These are phyloP conservation scores for Aristolochia fimbriata DNA, from an alignment of 164 flowering plant species.

Conservation along the genomic window DNA sequence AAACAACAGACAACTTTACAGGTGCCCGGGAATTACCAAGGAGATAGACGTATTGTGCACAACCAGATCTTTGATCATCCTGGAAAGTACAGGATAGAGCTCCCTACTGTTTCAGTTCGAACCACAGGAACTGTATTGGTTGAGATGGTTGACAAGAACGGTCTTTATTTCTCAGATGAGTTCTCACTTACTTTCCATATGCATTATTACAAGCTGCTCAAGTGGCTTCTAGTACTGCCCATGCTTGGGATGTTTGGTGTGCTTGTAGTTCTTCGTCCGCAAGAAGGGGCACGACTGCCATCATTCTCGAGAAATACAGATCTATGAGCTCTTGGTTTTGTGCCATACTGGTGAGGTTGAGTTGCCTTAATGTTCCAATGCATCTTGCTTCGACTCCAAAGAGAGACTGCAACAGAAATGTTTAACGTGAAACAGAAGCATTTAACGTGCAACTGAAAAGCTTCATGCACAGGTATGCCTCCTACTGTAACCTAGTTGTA, in stretches of 20 bases:
- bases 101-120: conserved; percentile 82
- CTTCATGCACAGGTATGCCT: no score
- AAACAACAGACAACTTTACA: conserved; percentile 53
- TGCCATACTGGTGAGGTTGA: not conserved
- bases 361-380: not conserved
- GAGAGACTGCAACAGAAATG: no score
- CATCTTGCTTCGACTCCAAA: no score
- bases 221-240: conserved; percentile 95
- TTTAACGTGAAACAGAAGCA: no score
- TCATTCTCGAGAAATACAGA: conserved; percentile 93
- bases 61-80: conserved; percentile 51
- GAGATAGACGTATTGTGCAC: conserved; percentile 67
- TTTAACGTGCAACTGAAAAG: no score
- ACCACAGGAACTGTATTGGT: conserved; percentile 89
- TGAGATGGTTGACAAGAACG: conserved; percentile 92
- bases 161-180: conserved; percentile 81
- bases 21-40: conserved; percentile 98
- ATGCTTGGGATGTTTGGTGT: conserved; percentile 97
- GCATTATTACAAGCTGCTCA: conserved; percentile 83
- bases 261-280: conserved; percentile 89
- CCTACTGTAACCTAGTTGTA: no score
- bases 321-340: conserved; percentile 20
- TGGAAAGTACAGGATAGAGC: conserved; percentile 64
- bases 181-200: conserved; percentile 95
- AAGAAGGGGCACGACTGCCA: conserved; percentile 83